These are phyloP conservation scores for Clonostachys byssicola DNA, from an alignment of 2,329 filamentous ascomycete genomes.

Conservation along the genomic window DNA sequence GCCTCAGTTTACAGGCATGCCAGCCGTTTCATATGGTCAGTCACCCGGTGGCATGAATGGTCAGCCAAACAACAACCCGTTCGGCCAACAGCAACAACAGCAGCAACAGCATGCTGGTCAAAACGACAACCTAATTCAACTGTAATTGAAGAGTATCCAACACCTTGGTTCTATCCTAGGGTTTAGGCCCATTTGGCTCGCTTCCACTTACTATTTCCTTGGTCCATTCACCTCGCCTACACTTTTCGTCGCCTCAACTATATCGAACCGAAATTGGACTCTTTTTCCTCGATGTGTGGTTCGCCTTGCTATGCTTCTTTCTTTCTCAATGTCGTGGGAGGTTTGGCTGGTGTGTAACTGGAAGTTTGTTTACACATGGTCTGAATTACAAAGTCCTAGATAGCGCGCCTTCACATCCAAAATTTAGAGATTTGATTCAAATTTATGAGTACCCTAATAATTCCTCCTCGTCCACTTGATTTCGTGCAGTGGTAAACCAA, in stretches of 20 bases:
- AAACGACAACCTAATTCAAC: constrained; percentile 59
- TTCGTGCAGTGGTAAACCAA: not conserved
- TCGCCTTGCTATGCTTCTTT: no score
- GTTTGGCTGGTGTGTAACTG: no score
- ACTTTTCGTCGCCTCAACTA: not conserved
- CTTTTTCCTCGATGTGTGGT: no score
- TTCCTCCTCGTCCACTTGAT: not conserved
- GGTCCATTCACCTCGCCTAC: not conserved
- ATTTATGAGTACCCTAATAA: not conserved
- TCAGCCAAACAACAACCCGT: constrained; percentile 51
- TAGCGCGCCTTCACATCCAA: constrained; percentile 2
- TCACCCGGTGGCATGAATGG: constrained; percentile 52
- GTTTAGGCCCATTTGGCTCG: not conserved
- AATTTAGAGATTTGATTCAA: constrained; percentile 2
- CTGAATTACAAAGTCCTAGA: constrained; percentile 1
- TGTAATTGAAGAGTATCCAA: constrained; percentile 29
- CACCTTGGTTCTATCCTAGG: not conserved
- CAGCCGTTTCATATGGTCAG: constrained; percentile 48
- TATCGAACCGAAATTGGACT: not conserved
- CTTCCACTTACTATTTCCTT: not conserved
- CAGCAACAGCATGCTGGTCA: constrained; percentile 28
- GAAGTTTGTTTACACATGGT: not conserved
- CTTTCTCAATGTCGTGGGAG: no score
- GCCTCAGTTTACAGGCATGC: constrained; percentile 78
- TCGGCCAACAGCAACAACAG: constrained; percentile 40